Evolutionary conservation across 2,329 filamentous ascomycete species (phyloP), one percentile per base, ranked within the genome.

Genomic region (Trichoderma gracile): DNA sequence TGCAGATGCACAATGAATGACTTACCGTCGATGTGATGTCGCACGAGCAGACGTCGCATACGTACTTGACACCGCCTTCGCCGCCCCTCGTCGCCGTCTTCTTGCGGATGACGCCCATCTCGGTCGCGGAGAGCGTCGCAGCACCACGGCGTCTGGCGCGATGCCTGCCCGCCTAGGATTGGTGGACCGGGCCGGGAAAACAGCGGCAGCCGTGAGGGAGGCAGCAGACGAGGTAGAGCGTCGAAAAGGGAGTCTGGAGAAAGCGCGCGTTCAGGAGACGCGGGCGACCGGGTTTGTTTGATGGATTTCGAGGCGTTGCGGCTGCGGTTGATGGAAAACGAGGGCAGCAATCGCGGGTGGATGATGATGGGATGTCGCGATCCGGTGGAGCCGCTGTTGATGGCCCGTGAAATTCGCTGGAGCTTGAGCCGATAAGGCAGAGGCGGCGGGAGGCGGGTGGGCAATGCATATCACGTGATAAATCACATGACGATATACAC

Each of bases 1-100:
- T n/a, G 56, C 15, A 38, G 33, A 9, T 14, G 10, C 30, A 14
- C 5, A 5, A 8, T 30, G 12, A 38, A 30, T 67, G 50, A 82
- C 89, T 73, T 84, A 96, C 95, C 53, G 95, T 99, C 5, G 93
- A 95, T 53, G 95, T 99, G 70, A 99, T 96, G 77, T 99, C 95
- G 65, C 92, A 92, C 50, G 92, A 96, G 77, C 95, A 99, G 65
- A 96, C 89, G 77, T 99, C 96, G 81, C 95, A 99, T 69, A 98
- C 92, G 77, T 96, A 99, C 76, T 98, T 97, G 38, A 93, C 91
- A 68, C 91, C 91, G 54, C 91, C 93, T 75, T 97, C 92, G 58
- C 90, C 92, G 68, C 91, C 92, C 73, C 91, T 85, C 63, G 89
- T 88, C 69, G 90, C 91, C 66, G 92, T 95, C 81, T 97, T 97